These are phyloP conservation scores for Drechslerella dactyloides DNA, from an alignment of 2,329 filamentous ascomycete genomes.

Conservation along the genomic window DNA sequence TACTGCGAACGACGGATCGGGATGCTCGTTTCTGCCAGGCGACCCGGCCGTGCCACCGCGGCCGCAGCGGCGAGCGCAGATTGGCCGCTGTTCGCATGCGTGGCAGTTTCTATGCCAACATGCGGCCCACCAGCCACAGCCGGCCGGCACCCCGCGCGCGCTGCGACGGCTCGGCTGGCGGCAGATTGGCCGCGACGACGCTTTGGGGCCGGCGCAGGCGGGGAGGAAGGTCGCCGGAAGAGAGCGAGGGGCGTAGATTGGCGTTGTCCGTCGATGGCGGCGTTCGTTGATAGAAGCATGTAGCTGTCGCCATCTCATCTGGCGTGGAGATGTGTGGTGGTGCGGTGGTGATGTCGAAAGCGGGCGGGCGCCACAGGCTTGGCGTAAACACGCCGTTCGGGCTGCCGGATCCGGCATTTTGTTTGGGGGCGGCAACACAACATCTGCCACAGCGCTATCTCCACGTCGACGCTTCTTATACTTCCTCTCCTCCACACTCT, in stretches of 20 bases:
- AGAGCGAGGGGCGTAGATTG: no score
- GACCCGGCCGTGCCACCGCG: slow-evolving; percentile 24
- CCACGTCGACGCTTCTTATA: slow-evolving; percentile 7
- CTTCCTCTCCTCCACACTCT: slow-evolving; percentile 49
- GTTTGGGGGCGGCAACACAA: background rate
- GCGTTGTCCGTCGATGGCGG: no score
- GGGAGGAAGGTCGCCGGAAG: slow-evolving; percentile 19
- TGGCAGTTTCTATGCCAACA: background rate
- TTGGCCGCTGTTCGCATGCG: background rate
- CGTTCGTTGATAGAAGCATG: no score
- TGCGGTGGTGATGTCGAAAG: slow-evolving; percentile 28
- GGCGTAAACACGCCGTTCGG: background rate
- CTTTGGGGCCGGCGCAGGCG: background rate
- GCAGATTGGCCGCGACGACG: no score
- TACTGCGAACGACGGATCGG: slow-evolving; percentile 14
- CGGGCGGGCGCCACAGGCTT: slow-evolving; percentile 17
- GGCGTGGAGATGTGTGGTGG: no score
- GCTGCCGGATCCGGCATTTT: background rate
- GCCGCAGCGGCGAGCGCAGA: slow-evolving; percentile 3
- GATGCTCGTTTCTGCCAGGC: slow-evolving; percentile 37
- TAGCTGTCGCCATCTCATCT: no score
- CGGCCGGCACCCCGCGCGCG: background rate
- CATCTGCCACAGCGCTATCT: background rate
- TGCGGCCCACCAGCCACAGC: background rate
- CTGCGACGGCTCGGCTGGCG: no score